Percentiles rank a stretch among this genome's conserved stretches.
These are phyloP conservation scores for Pestalotiopsis sp. DNA, from an alignment of 2,329 filamentous ascomycete species.

Conservation along the genomic window DNA sequence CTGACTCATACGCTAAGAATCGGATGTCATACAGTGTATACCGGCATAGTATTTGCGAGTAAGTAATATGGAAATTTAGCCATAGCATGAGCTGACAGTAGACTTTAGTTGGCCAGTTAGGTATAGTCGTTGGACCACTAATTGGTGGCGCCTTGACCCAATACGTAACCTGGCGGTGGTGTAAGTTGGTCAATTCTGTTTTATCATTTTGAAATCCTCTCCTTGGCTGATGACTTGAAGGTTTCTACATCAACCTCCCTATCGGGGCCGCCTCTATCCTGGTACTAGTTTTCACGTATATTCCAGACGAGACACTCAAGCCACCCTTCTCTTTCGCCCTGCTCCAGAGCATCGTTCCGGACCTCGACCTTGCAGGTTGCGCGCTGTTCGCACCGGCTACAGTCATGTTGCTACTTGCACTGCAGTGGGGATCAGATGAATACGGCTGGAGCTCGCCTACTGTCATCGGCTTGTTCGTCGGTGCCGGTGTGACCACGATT, in stretches of 20 bases:
- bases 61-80: too few relatives aligned
- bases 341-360: conserved; percentile 23
- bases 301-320: conserved; percentile 37
- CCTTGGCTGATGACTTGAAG: conserved; percentile 14
- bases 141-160: conserved; percentile 45
- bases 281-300: conserved; percentile 30
- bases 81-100: neutral
- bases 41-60: conserved; percentile 6
- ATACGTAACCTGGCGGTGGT: conserved; percentile 47
- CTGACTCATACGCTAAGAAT: neutral
- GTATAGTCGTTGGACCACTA: conserved; percentile 48
- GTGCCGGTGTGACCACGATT: conserved; percentile 30
- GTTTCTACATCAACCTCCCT: conserved; percentile 49
- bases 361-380: conserved; percentile 44
- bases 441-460: conserved; percentile 38
- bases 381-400: conserved; percentile 39
- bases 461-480: conserved; percentile 41
- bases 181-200: conserved; percentile 24
- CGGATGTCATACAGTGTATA: neutral
- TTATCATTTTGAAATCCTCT: neutral
- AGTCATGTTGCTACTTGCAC: conserved; percentile 45
- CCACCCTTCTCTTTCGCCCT: conserved; percentile 17
- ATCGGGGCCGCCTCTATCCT: conserved; percentile 36
- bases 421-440: conserved; percentile 41
- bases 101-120: conserved; percentile 39